Evolutionary conservation across 805 yeast species (phyloP), one percentile per base, ranked within the genome.

Genomic region (Scheffersomyces stipitis): DNA sequence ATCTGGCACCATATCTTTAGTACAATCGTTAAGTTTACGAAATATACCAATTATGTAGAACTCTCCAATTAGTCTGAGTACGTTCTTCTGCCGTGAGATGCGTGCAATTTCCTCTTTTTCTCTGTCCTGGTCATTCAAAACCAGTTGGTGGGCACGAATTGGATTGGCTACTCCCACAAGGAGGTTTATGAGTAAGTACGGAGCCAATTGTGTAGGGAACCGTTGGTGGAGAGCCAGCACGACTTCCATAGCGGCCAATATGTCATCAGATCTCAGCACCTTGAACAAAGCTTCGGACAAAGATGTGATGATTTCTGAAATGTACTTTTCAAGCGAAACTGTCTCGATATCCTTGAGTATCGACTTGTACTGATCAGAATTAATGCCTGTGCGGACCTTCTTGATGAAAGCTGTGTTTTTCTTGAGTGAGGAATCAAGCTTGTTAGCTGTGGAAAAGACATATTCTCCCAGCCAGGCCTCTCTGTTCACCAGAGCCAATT

Each of bases 351-450:
- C 96, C 36, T 77, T 75, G 26, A 86, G 40, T 2, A 85, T 58
- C 5, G 71, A 54, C 1, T 54, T 47, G 29, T 48, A 52, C 27
- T 71, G 71, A 5, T 82, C 90, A 27, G 70, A 71, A 26, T 66
- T 73, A 16, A 88, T 58, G 2, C 81, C 68, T 2, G 74, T 66
- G 44, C 81, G 73, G 34, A 89, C 54, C 48, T 83, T 83, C 54
- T 81, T 84, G 34, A 88, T 80, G 51, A 86, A 85, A 0, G 88
- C 83, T 3, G 87, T 78, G 54, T 90, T 86, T 56, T 83, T 86
- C 66, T 89, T 89, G 46, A 89, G 66, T 38, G 90, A 83, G 0
- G 95, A 68, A 54, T 89, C 96, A 7, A 80, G 57, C 42, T 74
- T 76, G 10, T 44, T 18, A 1, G 51, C 44, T 5, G 45, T 34